Evolutionary conservation across 768 basidiomycete species (phyloP).

Genomic region (Boletus vermiculosoides): DNA sequence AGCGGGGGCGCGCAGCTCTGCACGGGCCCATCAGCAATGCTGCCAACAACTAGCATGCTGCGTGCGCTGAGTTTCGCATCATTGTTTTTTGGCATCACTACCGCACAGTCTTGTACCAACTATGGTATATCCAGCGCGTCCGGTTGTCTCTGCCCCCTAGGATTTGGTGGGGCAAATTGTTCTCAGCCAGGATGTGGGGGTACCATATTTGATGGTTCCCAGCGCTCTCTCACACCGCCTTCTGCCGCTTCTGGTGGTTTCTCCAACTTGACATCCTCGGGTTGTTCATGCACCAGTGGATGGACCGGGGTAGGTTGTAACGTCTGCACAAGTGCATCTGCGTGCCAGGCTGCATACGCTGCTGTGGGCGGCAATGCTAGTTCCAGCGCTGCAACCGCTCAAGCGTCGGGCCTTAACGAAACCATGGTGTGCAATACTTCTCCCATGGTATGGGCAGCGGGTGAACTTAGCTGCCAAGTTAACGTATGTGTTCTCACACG

Average conservation of each 20-base stretch:
- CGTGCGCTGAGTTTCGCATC: slow-evolving; percentile 10
- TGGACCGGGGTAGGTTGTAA: slow-evolving; percentile 82
- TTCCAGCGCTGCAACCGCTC: slow-evolving; percentile 28
- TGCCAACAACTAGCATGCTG: not conserved
- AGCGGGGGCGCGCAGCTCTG: not conserved
- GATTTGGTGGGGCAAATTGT: slow-evolving; percentile 75
- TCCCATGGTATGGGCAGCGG: slow-evolving; percentile 70
- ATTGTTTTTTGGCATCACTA: slow-evolving; percentile 11
- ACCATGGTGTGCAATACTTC: slow-evolving; percentile 71
- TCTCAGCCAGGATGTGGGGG: slow-evolving; percentile 75
- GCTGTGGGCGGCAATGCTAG: slow-evolving; percentile 39
- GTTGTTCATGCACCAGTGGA: slow-evolving; percentile 68
- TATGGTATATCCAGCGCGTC: slow-evolving; percentile 23
- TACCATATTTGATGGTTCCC: slow-evolving; percentile 70
- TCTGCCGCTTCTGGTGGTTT: slow-evolving; percentile 41
- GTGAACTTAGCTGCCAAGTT: slow-evolving; percentile 84
- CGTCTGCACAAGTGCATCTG: slow-evolving; percentile 65
- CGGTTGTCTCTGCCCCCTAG: slow-evolving; percentile 73
- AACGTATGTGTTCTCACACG: slow-evolving; percentile 51
- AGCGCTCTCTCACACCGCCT: slow-evolving; percentile 48
- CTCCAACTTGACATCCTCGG: slow-evolving; percentile 64
- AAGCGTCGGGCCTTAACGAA: slow-evolving; percentile 46
- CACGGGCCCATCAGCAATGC: slow-evolving; percentile 7
- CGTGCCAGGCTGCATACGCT: slow-evolving; percentile 66
- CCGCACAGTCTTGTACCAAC: slow-evolving; percentile 30